Conservation (phyloP, 176 grass and related monocot genomes). For the Dendrocalamus sinicus region DNA sequence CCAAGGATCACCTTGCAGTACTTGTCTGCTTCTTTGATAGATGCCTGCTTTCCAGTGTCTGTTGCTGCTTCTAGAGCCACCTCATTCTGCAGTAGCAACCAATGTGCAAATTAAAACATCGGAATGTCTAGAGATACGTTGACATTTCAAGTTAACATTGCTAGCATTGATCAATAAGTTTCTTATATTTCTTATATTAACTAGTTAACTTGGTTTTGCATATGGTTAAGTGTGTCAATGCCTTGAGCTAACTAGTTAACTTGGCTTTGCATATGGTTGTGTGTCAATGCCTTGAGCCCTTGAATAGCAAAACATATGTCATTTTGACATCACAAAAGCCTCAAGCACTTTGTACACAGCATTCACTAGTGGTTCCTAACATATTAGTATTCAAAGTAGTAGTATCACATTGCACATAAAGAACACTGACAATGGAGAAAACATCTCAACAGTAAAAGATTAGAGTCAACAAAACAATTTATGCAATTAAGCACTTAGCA, state of each 20-base stretch:
- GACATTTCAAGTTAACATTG: neutral
- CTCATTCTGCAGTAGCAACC: slow-evolving; percentile 68
- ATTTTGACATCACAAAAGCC: neutral
- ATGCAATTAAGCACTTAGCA: neutral
- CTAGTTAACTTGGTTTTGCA: neutral
- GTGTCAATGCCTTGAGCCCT: neutral
- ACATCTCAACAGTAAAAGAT: slow-evolving; percentile 19
- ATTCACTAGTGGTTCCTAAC: neutral
- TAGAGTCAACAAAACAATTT: neutral
- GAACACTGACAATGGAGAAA: neutral
- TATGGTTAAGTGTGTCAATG: neutral
- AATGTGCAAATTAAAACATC: slow-evolving; percentile 10
- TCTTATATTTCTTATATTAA: too few species aligned
- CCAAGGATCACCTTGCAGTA: slow-evolving; percentile 78
- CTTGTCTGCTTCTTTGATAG: slow-evolving; percentile 87
- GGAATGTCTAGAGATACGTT: neutral
- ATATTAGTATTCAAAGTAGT: neutral
- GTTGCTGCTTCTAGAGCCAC: slow-evolving; percentile 47
- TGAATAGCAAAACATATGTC: neutral
- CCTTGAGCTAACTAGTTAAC: neutral
- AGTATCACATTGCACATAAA: neutral
- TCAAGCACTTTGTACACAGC: neutral
- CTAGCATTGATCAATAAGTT: neutral
- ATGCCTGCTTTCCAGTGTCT: slow-evolving; percentile 53
- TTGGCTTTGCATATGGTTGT: neutral